Base-by-base conservation (phyloP, 306 rosid species). In the Quercus engelmannii region DNA sequence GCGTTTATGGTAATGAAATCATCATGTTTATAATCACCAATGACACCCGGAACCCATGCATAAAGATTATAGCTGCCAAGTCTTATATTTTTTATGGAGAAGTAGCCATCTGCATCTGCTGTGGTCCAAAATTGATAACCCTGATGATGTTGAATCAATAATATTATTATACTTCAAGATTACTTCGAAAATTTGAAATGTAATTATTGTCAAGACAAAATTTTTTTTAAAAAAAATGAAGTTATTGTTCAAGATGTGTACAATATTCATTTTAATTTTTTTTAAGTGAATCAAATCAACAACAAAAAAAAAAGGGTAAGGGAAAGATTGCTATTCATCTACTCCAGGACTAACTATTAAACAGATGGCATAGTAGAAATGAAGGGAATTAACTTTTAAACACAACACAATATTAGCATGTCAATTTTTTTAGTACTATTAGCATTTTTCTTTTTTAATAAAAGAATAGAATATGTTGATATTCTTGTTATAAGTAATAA, bases 71-170 rank as follows among this genome's bases (percentile, higher is more conserved):
- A 91, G 71, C 89, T 81, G 0, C 97, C 92, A 7, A 46, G 62
- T 18, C 74, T 88, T 58, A 90, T 73, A 70, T 87, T 79, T 15
- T 61, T 70, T 54, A 94, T 85, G 26, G 85, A 64, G 83, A 92
- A 94, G 77, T 80, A 71, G 13, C 97, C 99, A 72, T 86, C 77
- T 41, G 83, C 83, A 6, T 92, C 89, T 73, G 97, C 92, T 71
- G 63, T 83, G 5, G 90, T 77, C 97, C 99, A 94, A 74, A 92
- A 94, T 78, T 94, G 99, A 77, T 94, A 92, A 58, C 88, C 89
- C 99, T 94, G 90, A 70, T 69, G 1, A 74, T 49, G 17, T 49
- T 49, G 54, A 41, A 41, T 41, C 46, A 41, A 41, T 8, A 41
- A 41, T 70, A 62, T 69, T 49, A 49, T 49, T 73, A 43, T 70